Conservation (phyloP, 148 eudicot species). For the Camellia japonica region DNA sequence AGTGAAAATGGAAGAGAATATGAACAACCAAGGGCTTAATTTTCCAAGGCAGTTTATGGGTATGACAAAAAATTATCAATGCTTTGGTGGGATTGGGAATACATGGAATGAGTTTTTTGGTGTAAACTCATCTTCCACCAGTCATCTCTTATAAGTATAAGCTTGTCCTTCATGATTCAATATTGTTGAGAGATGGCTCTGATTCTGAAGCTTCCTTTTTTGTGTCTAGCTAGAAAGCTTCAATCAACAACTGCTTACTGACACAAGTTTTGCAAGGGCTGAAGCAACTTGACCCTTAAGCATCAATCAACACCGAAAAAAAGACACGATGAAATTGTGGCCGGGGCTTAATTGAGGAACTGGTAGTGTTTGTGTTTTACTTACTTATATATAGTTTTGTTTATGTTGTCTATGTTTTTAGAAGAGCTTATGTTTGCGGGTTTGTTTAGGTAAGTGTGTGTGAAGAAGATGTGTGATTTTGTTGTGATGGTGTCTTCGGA, state of each 20-base stretch:
- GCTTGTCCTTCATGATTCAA: not conserved
- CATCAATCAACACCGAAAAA: no score
- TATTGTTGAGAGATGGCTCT: not conserved
- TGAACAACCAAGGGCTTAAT: slow-evolving; percentile 21
- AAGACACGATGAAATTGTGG: not conserved
- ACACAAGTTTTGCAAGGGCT: not conserved
- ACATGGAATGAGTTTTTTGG: slow-evolving; percentile 55
- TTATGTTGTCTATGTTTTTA: not conserved
- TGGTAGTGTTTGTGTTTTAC: slow-evolving; percentile 5
- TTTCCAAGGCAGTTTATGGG: slow-evolving; percentile 38
- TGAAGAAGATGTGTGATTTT: slow-evolving; percentile 8
- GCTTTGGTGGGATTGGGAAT: slow-evolving; percentile 31
- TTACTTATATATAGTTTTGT: not conserved
- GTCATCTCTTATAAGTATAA: slow-evolving; percentile 32
- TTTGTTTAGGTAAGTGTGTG: slow-evolving; percentile 6
- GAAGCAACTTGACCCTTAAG: not conserved
- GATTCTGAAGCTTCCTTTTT: not conserved
- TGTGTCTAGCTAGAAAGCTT: no score
- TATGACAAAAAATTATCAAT: slow-evolving; percentile 31
- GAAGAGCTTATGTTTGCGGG: not conserved
- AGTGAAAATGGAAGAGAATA: slow-evolving; percentile 44
- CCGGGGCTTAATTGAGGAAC: not conserved
- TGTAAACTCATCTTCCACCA: slow-evolving; percentile 43
- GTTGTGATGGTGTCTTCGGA: not conserved
- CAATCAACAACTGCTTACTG: not conserved